phyloP scores from a whole-genome alignment of 805 yeast species.

The Schizosaccharomyces osmophilus region DNA sequence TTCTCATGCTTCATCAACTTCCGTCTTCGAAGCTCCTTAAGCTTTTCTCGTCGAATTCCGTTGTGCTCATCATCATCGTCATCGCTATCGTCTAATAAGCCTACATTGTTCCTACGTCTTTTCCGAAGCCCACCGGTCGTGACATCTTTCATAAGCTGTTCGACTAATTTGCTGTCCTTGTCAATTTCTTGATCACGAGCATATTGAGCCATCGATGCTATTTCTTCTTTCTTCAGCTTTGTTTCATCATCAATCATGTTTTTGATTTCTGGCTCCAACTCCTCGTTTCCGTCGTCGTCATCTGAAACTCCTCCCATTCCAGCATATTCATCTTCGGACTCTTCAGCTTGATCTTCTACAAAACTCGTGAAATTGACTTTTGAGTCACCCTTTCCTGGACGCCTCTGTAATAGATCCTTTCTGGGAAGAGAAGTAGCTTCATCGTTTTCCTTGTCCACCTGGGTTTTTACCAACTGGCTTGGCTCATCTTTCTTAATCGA shows the following conservation, averaged over 20 bases:
- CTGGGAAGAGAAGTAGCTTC: too few species aligned
- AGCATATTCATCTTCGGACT: conserved; percentile 72
- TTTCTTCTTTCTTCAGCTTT: conserved; percentile 22
- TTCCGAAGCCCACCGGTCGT: conserved; percentile 30
- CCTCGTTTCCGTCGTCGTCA: conserved; percentile 3
- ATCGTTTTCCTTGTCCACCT: too few species aligned
- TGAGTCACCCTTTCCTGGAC: neutral
- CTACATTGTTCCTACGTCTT: conserved; percentile 27
- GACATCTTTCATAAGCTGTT: conserved; percentile 43
- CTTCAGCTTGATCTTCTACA: conserved; percentile 62
- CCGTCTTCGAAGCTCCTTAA: conserved; percentile 21
- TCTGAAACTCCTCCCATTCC: conserved; percentile 19
- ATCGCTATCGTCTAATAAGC: conserved; percentile 54
- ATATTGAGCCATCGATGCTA: conserved; percentile 31
- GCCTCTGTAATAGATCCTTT: neutral
- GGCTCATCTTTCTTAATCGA: neutral
- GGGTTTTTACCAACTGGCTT: too few species aligned
- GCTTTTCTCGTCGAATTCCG: conserved; percentile 15
- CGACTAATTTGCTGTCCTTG: conserved; percentile 38
- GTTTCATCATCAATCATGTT: conserved; percentile 12
- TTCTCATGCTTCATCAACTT: conserved; percentile 23
- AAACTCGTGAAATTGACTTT: neutral
- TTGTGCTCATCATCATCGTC: conserved; percentile 26
- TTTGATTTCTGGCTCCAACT: neutral
- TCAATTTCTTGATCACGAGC: conserved; percentile 25